phyloP scores from a whole-genome alignment of 768 basidiomycete species.

The Hygrophoropsis aurantiaca region DNA sequence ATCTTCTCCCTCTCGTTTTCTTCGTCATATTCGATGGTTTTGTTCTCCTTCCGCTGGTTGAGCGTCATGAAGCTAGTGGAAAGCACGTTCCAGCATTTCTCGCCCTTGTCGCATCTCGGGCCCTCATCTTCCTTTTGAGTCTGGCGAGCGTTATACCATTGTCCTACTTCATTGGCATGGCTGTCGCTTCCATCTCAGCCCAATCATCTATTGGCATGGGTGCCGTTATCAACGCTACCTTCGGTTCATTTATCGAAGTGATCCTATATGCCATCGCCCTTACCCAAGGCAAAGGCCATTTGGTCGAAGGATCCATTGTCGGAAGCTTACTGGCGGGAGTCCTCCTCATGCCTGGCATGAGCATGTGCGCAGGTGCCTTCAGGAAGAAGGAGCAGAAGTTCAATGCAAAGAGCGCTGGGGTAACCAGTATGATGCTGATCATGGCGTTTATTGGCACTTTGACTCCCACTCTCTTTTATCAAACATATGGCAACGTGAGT shows the following conservation, averaged over 20 bases:
- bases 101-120: slow-evolving; percentile 66
- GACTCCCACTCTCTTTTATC: slow-evolving; percentile 95
- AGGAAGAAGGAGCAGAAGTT: slow-evolving; percentile 94
- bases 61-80: slow-evolving; percentile 53
- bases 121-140: slow-evolving; percentile 79
- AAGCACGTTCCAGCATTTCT: slow-evolving; percentile 65
- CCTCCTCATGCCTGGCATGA: slow-evolving; percentile 93
- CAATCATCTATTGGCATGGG: slow-evolving; percentile 99
- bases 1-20: slow-evolving; percentile 90
- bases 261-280: slow-evolving; percentile 89
- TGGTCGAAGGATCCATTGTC: slow-evolving; percentile 96
- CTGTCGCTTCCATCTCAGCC: slow-evolving; percentile 97
- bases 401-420: slow-evolving; percentile 98
- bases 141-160: slow-evolving; percentile 93
- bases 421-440: slow-evolving; percentile 99
- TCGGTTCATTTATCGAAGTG: slow-evolving; percentile 98
- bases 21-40: slow-evolving; percentile 95
- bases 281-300: slow-evolving; percentile 84
- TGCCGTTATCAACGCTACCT: slow-evolving; percentile 98
- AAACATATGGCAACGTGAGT: slow-evolving; percentile 94
- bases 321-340: slow-evolving; percentile 95
- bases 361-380: slow-evolving; percentile 91
- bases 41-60: slow-evolving; percentile 71
- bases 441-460: slow-evolving; percentile 99
- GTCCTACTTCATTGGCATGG: slow-evolving; percentile 99